phyloP scores from a whole-genome alignment of 495 filamentous ascomycete genomes.

The Tetracladium setigerum region DNA sequence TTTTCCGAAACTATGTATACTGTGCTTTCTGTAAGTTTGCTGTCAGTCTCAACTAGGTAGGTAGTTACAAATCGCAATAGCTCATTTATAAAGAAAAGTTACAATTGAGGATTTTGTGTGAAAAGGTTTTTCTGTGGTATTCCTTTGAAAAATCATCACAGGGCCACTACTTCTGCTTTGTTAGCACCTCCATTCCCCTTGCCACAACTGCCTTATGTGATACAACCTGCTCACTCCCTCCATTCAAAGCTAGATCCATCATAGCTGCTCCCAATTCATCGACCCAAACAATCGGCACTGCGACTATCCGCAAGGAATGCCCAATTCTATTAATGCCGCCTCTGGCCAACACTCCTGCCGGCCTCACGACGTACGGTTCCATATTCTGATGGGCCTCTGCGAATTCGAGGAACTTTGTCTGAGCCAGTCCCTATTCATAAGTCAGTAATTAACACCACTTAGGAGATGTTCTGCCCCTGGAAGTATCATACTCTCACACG shows the following conservation, averaged over 20 bases:
- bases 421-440: slow-evolving; percentile 23
- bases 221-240: slow-evolving; percentile 13
- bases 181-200: slow-evolving; percentile 5
- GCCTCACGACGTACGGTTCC: slow-evolving; percentile 23
- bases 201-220: slow-evolving; percentile 14
- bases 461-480: neutral
- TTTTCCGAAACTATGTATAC: too few species aligned
- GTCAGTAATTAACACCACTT: neutral
- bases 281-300: slow-evolving; percentile 19
- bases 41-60: too few species aligned
- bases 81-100: too few species aligned
- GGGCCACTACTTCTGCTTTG: slow-evolving; percentile 5
- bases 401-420: slow-evolving; percentile 21
- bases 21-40: too few species aligned
- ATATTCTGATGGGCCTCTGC: slow-evolving; percentile 11
- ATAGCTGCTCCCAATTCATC: slow-evolving; percentile 21
- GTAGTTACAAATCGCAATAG: too few species aligned
- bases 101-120: too few species aligned
- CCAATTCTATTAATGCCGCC: slow-evolving; percentile 15
- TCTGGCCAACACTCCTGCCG: slow-evolving; percentile 19
- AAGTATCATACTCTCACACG: slow-evolving; percentile 25
- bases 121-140: too few species aligned
- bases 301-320: too few species aligned
- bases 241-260: slow-evolving; percentile 23
- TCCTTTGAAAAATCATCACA: too few species aligned